Evolutionary conservation across 73 alveolate species (phyloP), one percentile per base, ranked within the genome.

Genomic region (Paramecium caudatum): DNA sequence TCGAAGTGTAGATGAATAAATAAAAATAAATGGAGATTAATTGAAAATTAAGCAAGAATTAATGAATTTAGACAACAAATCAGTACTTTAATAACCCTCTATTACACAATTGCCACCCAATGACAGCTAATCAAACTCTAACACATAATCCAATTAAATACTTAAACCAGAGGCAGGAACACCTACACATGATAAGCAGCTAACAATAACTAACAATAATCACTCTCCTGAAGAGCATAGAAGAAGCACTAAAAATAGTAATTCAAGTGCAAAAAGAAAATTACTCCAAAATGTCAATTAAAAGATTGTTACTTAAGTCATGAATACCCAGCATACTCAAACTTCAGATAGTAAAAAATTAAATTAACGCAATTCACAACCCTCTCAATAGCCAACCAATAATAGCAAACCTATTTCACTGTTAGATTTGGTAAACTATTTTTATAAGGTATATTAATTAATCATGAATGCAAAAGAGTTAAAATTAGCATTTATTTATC

Each of bases 181-280:
- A 55, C 30, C 80, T 55, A 55, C 80, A 27, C 80, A 37, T 23
- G 80, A 55, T 55, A 55, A 55, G 16, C 37, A 55, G 30, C 23
- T 27, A 8, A 55, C 23, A 27, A 4, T 0, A 0, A 19, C 41
- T 10, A 43, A 43, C 7, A 43, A 10, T 21, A 55, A 55, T 4
- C 23, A 55, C 30, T 55, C 80, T 1, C 16, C 23, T 27, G 80
- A 55, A 10, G 80, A 55, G n/a, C 80, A 55, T 55, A 55, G 80
- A 55, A 55, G 80, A 55, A 55, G 80, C 7, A 55, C 80, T 27
- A 55, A 55, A 55, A 55, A 55, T 55, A 55, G 80, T 55, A 55
- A 55, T 9, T 55, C 80, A 55, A 55, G 80, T 55, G 80, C 80
- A 1, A 55, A 55, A 25, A 55, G 80, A 55, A 55, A 55, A 55